phyloP scores from a whole-genome alignment of 768 basidiomycete genomes.

The Podaxis carcinomalis region DNA sequence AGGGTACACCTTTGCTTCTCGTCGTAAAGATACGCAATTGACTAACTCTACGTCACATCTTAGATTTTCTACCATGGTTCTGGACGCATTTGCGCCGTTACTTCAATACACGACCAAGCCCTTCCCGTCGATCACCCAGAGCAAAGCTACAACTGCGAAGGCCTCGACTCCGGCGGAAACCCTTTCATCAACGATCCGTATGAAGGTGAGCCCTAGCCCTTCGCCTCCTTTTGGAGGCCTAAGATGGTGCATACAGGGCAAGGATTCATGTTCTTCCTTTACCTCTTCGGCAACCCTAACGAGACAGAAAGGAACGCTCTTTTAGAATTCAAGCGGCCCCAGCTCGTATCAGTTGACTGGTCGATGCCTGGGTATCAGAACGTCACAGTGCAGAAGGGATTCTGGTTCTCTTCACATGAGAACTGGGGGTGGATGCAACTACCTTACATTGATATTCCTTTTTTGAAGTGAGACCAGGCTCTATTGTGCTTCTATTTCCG shows the following conservation, averaged over 20 bases:
- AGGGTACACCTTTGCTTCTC: conserved; percentile 1
- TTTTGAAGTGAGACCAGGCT: conserved; percentile 13
- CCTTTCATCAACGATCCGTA: conserved; percentile 20
- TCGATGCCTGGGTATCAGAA: conserved; percentile 11
- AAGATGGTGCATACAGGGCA: conserved; percentile 12
- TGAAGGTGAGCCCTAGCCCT: conserved; percentile 13
- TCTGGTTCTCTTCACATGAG: conserved; percentile 23
- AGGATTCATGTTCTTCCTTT: conserved; percentile 19
- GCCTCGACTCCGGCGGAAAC: conserved; percentile 12
- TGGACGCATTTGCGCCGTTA: conserved; percentile 20
- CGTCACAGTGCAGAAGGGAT: conserved; percentile 21
- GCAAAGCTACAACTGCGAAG: conserved; percentile 21
- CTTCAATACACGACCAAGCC: conserved; percentile 18
- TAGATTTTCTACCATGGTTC: conserved; percentile 21
- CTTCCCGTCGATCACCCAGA: conserved; percentile 16
- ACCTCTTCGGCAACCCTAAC: conserved; percentile 17
- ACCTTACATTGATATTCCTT: conserved; percentile 19
- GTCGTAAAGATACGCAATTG: not conserved
- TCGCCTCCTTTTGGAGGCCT: not conserved
- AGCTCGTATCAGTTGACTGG: conserved; percentile 18
- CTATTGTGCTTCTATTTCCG: not conserved
- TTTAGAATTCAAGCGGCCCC: conserved; percentile 18
- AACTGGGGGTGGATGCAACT: conserved; percentile 23
- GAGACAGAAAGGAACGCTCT: conserved; percentile 14
- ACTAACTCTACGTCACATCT: not conserved